These are phyloP conservation scores for Blastocladiella emersonii DNA, from an alignment of 371 early-diverging fungal species.

Conservation along the genomic window DNA sequence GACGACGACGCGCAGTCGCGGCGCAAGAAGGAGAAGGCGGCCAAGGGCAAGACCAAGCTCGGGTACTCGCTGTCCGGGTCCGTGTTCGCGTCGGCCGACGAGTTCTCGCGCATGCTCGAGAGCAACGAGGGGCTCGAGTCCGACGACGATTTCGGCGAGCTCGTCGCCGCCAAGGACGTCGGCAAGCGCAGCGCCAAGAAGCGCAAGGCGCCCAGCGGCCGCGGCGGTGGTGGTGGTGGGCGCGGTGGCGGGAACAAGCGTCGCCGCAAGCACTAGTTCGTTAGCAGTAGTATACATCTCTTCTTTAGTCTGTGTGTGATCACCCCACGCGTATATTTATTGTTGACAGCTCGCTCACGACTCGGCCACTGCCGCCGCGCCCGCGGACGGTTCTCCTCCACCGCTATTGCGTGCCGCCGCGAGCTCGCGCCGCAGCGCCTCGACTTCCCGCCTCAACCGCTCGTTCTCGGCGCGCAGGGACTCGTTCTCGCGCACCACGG, in stretches of 20 bases:
- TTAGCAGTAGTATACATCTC: too few species aligned
- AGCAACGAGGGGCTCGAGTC: slow-evolving; percentile 1
- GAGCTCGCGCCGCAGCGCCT: background rate
- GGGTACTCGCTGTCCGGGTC: slow-evolving; percentile 5
- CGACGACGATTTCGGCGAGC: background rate
- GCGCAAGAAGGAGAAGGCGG: slow-evolving; percentile 2
- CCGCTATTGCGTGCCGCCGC: too few species aligned
- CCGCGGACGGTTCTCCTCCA: too few species aligned
- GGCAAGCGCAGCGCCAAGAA: background rate
- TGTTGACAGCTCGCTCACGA: too few species aligned
- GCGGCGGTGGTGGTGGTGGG: too few species aligned
- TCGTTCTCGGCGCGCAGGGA: background rate
- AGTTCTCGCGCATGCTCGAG: background rate
- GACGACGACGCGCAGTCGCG: slow-evolving; percentile 13
- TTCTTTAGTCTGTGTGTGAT: too few species aligned
- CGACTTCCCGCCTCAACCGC: background rate
- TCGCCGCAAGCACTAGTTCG: too few species aligned
- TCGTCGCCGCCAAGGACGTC: background rate
- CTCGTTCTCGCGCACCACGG: background rate
- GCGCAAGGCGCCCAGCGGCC: too few species aligned
- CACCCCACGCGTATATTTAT: too few species aligned
- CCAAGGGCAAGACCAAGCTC: slow-evolving; percentile 12
- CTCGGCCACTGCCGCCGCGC: too few species aligned
- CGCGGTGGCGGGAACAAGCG: too few species aligned
- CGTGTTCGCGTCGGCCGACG: slow-evolving; percentile 5